Conservation (phyloP, 1,139 yeast genomes). For the Scheffersomyces illinoinensis region DNA sequence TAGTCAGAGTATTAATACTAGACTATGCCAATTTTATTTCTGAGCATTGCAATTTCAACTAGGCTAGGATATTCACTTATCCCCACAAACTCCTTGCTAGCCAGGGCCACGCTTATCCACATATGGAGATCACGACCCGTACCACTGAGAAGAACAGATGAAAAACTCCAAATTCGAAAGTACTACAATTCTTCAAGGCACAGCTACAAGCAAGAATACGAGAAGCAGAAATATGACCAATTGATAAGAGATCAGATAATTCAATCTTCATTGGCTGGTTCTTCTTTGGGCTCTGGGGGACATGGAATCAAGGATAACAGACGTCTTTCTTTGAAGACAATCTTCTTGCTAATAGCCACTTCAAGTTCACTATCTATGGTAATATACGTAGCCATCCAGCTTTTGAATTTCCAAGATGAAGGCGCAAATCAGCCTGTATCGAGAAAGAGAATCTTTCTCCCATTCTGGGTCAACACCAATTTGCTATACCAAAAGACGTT, state of each 20-base stretch:
- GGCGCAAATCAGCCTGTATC: conserved; percentile 4
- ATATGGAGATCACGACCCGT: neutral
- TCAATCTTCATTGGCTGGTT: conserved; percentile 8
- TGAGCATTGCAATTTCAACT: neutral
- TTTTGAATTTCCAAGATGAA: conserved; percentile 16
- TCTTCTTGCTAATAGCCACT: conserved; percentile 20
- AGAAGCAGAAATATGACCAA: conserved; percentile 14
- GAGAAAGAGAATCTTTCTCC: conserved; percentile 22
- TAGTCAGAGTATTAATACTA: neutral
- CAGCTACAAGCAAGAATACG: conserved; percentile 5
- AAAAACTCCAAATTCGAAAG: neutral
- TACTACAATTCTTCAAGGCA: neutral
- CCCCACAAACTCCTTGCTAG: neutral
- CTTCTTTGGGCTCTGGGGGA: conserved; percentile 7
- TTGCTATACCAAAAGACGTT: conserved; percentile 21
- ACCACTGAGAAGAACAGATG: neutral
- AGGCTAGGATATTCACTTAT: neutral
- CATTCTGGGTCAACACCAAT: conserved; percentile 34
- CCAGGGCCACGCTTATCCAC: neutral
- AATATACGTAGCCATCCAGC: conserved; percentile 23
- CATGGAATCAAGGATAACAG: conserved; percentile 4
- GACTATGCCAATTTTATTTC: neutral
- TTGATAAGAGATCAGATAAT: conserved; percentile 12
- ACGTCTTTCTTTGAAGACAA: conserved; percentile 22
- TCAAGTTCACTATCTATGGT: conserved; percentile 28